These are phyloP conservation scores for Megacollybia marginata DNA, from an alignment of 768 basidiomycete species.

Conservation along the genomic window DNA sequence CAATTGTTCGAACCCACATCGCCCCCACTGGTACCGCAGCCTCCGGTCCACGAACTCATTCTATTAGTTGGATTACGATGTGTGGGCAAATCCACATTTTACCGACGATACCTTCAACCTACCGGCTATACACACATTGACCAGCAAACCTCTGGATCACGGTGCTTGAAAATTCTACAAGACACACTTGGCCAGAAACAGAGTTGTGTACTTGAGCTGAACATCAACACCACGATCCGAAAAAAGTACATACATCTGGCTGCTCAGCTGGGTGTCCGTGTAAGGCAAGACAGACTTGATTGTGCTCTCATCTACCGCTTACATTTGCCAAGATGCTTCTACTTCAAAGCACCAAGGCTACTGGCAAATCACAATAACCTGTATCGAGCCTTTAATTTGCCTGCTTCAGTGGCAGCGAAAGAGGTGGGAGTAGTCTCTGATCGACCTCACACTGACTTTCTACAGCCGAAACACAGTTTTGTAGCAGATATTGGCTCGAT, in stretches of 20 bases:
- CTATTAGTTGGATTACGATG: slow-evolving; percentile 46
- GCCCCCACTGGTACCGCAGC: slow-evolving; percentile 37
- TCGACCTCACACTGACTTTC: slow-evolving; percentile 41
- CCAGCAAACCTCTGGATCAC: slow-evolving; percentile 74
- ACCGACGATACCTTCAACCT: slow-evolving; percentile 54
- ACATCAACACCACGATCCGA: slow-evolving; percentile 45
- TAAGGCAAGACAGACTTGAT: slow-evolving; percentile 38
- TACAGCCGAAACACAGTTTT: slow-evolving; percentile 46
- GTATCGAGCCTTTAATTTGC: slow-evolving; percentile 68
- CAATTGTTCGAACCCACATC: neutral
- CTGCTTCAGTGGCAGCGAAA: slow-evolving; percentile 30
- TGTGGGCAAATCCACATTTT: slow-evolving; percentile 81
- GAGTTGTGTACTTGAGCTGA: slow-evolving; percentile 44
- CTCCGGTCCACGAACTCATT: slow-evolving; percentile 32
- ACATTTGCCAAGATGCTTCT: slow-evolving; percentile 48
- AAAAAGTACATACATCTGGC: slow-evolving; percentile 67
- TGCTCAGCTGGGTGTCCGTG: slow-evolving; percentile 39
- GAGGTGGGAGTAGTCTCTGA: slow-evolving; percentile 49
- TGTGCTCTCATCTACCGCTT: neutral
- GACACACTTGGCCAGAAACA: slow-evolving; percentile 45
- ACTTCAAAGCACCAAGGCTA: slow-evolving; percentile 69
- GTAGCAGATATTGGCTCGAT: too few relatives aligned
- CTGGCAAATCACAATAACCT: slow-evolving; percentile 92
- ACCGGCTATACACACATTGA: slow-evolving; percentile 77
- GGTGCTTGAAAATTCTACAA: slow-evolving; percentile 64